These are phyloP conservation scores for Silybum marianum DNA, from an alignment of 129 eudicot species.

Conservation along the genomic window DNA sequence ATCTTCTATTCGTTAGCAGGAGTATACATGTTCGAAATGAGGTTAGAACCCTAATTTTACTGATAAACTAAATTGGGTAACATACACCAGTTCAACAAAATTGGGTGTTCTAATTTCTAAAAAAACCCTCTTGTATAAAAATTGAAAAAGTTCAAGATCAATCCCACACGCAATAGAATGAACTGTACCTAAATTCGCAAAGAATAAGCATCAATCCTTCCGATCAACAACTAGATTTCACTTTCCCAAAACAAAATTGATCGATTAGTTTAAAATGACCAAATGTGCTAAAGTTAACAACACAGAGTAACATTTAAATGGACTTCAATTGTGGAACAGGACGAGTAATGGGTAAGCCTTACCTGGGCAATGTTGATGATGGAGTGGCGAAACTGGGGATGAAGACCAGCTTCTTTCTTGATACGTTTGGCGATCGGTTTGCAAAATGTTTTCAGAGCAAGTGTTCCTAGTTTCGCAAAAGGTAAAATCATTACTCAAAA, in stretches of 20 bases:
- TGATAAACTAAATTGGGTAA: background rate
- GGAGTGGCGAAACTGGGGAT: constrained; percentile 61
- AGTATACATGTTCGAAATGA: background rate
- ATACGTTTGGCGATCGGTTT: constrained; percentile 72
- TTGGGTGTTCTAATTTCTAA: background rate
- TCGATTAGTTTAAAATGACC: background rate
- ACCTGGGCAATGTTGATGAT: constrained; percentile 78
- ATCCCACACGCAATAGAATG: background rate
- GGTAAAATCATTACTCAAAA: constrained; percentile 42
- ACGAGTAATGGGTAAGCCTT: background rate
- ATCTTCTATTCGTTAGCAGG: background rate
- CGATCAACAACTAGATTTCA: background rate
- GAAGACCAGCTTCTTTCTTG: constrained; percentile 57
- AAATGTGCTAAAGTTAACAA: background rate
- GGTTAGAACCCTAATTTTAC: constrained; percentile 4
- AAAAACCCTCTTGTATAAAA: background rate
- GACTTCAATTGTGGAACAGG: background rate
- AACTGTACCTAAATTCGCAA: background rate
- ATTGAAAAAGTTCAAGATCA: background rate
- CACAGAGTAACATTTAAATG: background rate
- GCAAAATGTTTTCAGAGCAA: constrained; percentile 57
- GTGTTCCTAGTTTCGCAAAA: constrained; percentile 57
- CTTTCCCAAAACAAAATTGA: background rate
- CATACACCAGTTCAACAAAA: background rate
- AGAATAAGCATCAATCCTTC: background rate